phyloP scores from a whole-genome alignment of 192 early-diverging fungal genomes.

The Geranomyces variabilis region DNA sequence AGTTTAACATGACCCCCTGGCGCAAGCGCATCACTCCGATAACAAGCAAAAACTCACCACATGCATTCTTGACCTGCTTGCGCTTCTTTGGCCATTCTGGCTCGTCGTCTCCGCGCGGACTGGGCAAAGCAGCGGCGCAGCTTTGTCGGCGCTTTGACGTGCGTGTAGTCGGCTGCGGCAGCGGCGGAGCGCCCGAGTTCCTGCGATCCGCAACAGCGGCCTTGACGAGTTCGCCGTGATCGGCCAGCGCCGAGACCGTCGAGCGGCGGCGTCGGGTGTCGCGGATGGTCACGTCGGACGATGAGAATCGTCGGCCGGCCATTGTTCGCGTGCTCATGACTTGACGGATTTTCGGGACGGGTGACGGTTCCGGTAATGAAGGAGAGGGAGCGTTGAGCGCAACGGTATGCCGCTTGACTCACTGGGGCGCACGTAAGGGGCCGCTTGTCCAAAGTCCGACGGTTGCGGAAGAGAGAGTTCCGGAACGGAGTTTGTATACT shows the following conservation, averaged over 20 bases:
- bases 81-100: conserved; percentile 57
- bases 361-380: too few relatives aligned
- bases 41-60: conserved; percentile 58
- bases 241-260: background rate
- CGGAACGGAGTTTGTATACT: too few relatives aligned
- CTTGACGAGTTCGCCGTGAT: background rate
- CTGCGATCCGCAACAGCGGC: conserved; percentile 3
- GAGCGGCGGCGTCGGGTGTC: conserved; percentile 1
- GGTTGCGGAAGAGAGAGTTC: too few relatives aligned
- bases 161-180: background rate
- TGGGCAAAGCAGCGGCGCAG: background rate
- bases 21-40: background rate
- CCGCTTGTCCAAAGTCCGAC: too few relatives aligned
- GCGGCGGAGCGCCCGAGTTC: background rate
- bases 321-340: too few relatives aligned
- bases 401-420: too few relatives aligned
- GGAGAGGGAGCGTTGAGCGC: too few relatives aligned
- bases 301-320: background rate
- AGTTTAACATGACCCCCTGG: background rate
- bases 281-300: conserved; percentile 3
- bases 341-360: too few relatives aligned
- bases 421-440: too few relatives aligned
- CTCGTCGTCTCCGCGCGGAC: background rate
- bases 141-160: conserved; percentile 19
- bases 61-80: conserved; percentile 88